Evolutionary conservation across 805 yeast genomes (phyloP), one percentile per base, ranked within the genome.

Genomic region (Yamadazyma philogaea): DNA sequence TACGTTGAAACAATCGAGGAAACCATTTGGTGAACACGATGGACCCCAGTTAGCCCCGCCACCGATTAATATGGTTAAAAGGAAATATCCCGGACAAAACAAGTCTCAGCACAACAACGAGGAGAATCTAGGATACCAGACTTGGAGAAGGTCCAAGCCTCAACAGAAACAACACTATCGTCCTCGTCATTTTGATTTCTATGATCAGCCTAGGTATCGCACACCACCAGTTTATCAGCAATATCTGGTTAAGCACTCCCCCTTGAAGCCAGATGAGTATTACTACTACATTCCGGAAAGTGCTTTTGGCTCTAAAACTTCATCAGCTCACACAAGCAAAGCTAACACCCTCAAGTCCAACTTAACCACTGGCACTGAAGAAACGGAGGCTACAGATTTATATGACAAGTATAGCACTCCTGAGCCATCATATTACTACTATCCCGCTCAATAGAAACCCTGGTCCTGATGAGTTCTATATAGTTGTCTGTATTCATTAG

Each of bases 41-140:
- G 37, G 37, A 2, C 37, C 37, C 11, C 40, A 37, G 19, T 68
- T 85, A 43, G 95, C 95, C 0, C 95, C 95, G 7, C 91, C 95
- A 4, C 95, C 95, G 2, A 81, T 86, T 28, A 81, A 82, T 54
- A 70, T 82, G 24, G 44, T 40, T 7, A 48, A 48, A 37, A 47
- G 22, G 30, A 20, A 22, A 22, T 21, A 18, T 28, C 16, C 16
- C 19, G 22, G 22, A 7, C 30, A 22, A 10, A 30, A 30, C n/a
- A 30, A 16, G 18, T 4, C 28, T 11, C 28, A 24, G 12, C 18
- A 15, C 4, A 30, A 30, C 18, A 30, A 30, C 33, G 33, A 16
- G n/a, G 33, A 16, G 15, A 34, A 34, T n/a, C 18, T 3, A 16
- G 33, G 33, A 15, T 30, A 30, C 18, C 18, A 16, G 8, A 16